These are phyloP conservation scores for Pseudogymnoascus sp. DNA, from an alignment of 2,329 filamentous ascomycete genomes.

Conservation along the genomic window DNA sequence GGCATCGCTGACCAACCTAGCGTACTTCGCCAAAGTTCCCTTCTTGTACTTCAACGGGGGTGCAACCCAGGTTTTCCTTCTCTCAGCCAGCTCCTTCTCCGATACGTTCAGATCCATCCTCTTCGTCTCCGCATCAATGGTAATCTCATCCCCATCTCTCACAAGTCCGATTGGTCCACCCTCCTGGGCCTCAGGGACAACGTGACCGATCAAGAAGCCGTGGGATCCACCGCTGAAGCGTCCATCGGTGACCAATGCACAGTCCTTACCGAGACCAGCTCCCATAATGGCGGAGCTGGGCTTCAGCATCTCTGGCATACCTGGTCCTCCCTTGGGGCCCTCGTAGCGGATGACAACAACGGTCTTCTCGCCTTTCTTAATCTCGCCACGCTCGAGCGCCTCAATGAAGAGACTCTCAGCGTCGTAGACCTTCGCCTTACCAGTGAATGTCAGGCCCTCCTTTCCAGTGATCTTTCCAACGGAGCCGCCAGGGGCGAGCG, in stretches of 20 bases:
- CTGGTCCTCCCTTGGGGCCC: constrained; percentile 65
- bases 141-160: constrained; percentile 49
- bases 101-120: constrained; percentile 45
- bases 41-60: constrained; percentile 49
- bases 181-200: constrained; percentile 54
- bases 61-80: constrained; percentile 45
- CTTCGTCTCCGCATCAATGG: constrained; percentile 52
- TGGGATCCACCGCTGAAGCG: constrained; percentile 52
- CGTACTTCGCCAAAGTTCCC: constrained; percentile 54
- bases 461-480: constrained; percentile 75
- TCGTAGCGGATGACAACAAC: constrained; percentile 71
- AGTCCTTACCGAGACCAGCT: constrained; percentile 60
- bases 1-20: constrained; percentile 46
- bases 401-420: constrained; percentile 61
- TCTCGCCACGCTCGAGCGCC: constrained; percentile 58
- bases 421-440: constrained; percentile 65
- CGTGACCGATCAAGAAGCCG: constrained; percentile 56
- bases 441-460: constrained; percentile 60
- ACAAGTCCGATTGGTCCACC: constrained; percentile 54
- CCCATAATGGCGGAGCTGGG: constrained; percentile 68
- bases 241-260: constrained; percentile 66
- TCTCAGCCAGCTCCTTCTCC: constrained; percentile 42
- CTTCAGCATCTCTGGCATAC: constrained; percentile 70
- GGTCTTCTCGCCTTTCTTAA: constrained; percentile 70
- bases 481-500: constrained; percentile 60